Base-by-base conservation (phyloP, 208 protist genomes). In the Wallacemonas rigidus region DNA sequence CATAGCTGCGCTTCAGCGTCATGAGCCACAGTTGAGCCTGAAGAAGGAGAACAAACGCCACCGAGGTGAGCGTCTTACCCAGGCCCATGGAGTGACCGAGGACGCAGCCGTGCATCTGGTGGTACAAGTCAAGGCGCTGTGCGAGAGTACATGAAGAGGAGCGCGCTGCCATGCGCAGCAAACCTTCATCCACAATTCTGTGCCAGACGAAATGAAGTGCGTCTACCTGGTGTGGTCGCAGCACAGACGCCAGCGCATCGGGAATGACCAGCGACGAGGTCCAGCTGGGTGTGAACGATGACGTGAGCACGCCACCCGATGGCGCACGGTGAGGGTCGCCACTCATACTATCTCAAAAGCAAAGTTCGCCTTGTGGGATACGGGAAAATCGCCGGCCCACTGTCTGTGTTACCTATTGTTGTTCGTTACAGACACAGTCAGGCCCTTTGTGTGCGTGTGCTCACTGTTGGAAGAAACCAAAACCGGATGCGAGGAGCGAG, bases 51-150 rank as follows among this genome's bases (percentile, higher is more conserved):
- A 93, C 43, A 68, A 96, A 96, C 48, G 76, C 77, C 15, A 96
- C 58, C 1, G 83, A 79, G 2, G 87, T 93, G n/a, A 94, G 70
- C 15, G 92, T 94, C 69, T 96, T 96, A 56, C 92, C 92, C 5
- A 96, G 84, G 6, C 92, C 92, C 92, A 96, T 96, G 3, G 92
- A 96, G 79, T 96, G 92, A 2, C 81, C 87, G n/a, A 96, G 58
- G 50, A 94, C 87, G 45, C 77, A 87, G 17, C 92, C 92, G 75
- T 83, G 90, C 2, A 93, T 64, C 64, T 87, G 76, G 43, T 86
- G 85, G 48, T 80, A 82, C 50, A 92, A 68, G 44, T 67, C 74
- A 6, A 79, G 82, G 26, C 80, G 77, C 69, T 90, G 80, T 70
- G 76, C 71, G 2, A 89, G 71, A 6, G 89, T 85, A 15, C 76